Evolutionary conservation across 495 filamentous ascomycete genomes (phyloP), one percentile per base, ranked within the genome.

Genomic region (Penicillium chermesinum): DNA sequence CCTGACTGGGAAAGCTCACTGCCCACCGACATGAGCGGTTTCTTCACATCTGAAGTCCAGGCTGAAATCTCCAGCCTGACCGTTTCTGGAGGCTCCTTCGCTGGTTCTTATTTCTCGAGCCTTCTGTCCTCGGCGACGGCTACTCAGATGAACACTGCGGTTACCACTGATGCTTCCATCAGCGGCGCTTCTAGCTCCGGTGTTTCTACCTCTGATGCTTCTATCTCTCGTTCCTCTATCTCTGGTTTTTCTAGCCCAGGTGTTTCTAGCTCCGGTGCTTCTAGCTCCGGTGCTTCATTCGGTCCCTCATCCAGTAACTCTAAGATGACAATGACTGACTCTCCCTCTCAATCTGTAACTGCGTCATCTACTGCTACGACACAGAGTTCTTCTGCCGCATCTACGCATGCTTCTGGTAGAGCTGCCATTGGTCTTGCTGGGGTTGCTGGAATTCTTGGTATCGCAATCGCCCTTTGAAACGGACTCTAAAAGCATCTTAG

Each of bases 361-460:
- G 32, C 52, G 41, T 41, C 53, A 4, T 41, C 55, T 33, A 41
- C 42, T 32, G 49, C 49, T 13, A 40, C 55, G 19, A 51, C 44
- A 7, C 51, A 52, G 3, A 54, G 52, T 7, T 55, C 53, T 9
- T 42, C 48, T 48, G 53, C 27, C 34, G 40, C 39, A 27, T 41
- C 60, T 44, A 6, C 48, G 20, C 52, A 52, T 20, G 55, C 52
- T 16, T 46, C 55, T 41, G 53, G 48, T 32, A 44, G 44, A 27
- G 25, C 55, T 6, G 55, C 55, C 2, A 38, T 58, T 27, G 33
- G 55, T 15, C 37, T 58, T 38, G 51, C 48, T 16, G 55, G 52
- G 6, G 59, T 53, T 32, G 59, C 49, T 2, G 59, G 59, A 38
- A 52, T 61, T 21, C 49, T 63, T 15, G 60, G 60, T 37, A 42